phyloP scores from a whole-genome alignment of 2,329 filamentous ascomycete species.

The Domatiomyces catenatus region DNA sequence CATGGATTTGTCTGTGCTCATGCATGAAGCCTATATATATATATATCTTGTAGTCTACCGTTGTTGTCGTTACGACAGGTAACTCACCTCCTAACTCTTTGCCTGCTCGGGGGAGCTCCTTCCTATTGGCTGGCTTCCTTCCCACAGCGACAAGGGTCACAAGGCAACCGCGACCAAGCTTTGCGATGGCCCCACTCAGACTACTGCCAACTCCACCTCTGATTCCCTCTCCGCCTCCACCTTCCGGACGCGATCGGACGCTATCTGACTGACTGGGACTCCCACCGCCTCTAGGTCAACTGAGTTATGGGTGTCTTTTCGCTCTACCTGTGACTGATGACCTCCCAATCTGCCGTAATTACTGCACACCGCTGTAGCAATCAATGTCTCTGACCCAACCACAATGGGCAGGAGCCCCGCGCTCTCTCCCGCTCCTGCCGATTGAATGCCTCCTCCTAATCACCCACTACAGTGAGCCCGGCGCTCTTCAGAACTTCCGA shows the following conservation, averaged over 20 bases:
- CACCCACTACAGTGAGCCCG: slow-evolving; percentile 7
- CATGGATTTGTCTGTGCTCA: too few relatives aligned
- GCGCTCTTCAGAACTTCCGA: slow-evolving; percentile 11
- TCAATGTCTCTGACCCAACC: not conserved
- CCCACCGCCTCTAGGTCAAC: not conserved
- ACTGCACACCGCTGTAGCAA: not conserved
- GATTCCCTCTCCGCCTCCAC: not conserved
- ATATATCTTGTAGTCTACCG: too few relatives aligned
- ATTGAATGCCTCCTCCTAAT: slow-evolving; percentile 12
- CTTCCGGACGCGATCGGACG: not conserved
- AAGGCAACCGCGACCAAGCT: not conserved
- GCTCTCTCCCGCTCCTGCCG: slow-evolving; percentile 6
- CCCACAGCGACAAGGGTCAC: too few relatives aligned
- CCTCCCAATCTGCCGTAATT: not conserved
- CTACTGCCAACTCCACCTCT: not conserved
- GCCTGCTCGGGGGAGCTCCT: too few relatives aligned
- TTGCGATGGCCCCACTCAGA: not conserved
- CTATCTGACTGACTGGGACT: not conserved
- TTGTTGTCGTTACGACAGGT: too few relatives aligned
- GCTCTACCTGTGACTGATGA: not conserved
- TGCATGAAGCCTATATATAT: too few relatives aligned
- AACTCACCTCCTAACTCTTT: too few relatives aligned
- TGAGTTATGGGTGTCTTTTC: not conserved
- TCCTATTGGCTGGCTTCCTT: not conserved
- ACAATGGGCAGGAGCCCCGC: not conserved